These are phyloP conservation scores for Penicillium maclennaniae DNA, from an alignment of 495 filamentous ascomycete genomes.

Conservation along the genomic window DNA sequence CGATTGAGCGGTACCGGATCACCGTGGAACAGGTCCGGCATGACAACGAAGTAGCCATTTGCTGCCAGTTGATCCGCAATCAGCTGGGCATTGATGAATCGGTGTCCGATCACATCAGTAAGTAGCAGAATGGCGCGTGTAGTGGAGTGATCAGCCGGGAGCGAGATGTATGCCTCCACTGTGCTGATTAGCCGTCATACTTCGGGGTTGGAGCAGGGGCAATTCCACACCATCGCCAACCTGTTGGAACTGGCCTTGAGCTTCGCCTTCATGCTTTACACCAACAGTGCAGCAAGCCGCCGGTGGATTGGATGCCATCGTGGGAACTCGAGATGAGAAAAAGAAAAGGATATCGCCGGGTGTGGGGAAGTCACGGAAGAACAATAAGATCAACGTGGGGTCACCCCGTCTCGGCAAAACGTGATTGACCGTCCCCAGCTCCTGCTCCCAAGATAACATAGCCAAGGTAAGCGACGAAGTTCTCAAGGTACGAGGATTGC, in stretches of 20 bases:
- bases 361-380: not conserved
- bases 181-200: not conserved
- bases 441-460: too few relatives aligned
- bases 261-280: constrained; percentile 29
- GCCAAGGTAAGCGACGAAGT: not conserved
- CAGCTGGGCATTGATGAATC: constrained; percentile 33
- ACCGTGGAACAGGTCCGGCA: constrained; percentile 52
- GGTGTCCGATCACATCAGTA: constrained; percentile 35
- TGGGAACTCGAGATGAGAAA: not conserved
- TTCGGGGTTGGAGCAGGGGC: not conserved
- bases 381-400: not conserved
- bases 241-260: constrained; percentile 22
- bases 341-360: not conserved
- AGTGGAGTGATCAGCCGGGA: constrained; percentile 18
- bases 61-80: constrained; percentile 72
- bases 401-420: not conserved
- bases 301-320: constrained; percentile 48
- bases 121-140: constrained; percentile 28
- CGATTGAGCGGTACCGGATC: constrained; percentile 30
- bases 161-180: constrained; percentile 32
- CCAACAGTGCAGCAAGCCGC: constrained; percentile 45
- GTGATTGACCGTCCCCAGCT: not conserved
- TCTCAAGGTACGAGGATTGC: not conserved
- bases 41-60: constrained; percentile 69
- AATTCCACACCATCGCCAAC: constrained; percentile 22